Conservation (phyloP, 2,329 filamentous ascomycete species). For the Calonectria pseudoreteaudii region DNA sequence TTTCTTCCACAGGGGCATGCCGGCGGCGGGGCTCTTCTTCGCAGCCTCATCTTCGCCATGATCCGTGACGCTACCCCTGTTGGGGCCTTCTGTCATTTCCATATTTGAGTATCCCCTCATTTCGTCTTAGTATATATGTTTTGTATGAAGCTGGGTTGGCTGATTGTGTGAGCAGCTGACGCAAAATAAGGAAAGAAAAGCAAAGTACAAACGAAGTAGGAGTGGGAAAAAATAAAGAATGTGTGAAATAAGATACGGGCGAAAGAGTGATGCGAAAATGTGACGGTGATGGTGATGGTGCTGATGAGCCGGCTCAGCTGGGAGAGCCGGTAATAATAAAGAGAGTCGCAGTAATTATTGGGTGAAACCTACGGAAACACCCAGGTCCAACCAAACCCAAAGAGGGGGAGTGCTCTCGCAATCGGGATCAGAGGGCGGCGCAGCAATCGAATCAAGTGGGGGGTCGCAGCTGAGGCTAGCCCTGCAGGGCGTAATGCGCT, state of each 20-base stretch:
- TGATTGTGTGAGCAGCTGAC: not conserved
- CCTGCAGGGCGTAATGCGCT: conserved; percentile 7
- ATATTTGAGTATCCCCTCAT: not conserved
- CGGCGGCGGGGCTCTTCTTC: conserved; percentile 13
- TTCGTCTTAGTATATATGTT: not conserved
- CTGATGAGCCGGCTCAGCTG: not conserved
- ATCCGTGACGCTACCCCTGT: not conserved
- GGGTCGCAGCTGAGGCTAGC: not conserved
- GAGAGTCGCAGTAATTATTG: not conserved
- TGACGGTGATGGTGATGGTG: not conserved
- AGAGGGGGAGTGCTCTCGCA: not conserved
- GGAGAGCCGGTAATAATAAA: conserved; percentile 1
- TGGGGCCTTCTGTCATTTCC: not conserved
- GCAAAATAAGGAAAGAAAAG: not conserved
- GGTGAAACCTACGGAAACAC: not conserved
- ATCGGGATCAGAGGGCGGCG: not conserved
- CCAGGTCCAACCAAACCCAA: not conserved
- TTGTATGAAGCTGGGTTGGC: not conserved
- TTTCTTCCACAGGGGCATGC: conserved; percentile 47
- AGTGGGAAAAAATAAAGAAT: not conserved
- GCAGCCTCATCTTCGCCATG: not conserved
- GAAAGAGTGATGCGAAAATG: not conserved
- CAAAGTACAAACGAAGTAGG: not conserved
- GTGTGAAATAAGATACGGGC: not conserved
- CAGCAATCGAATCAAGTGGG: conserved; percentile 8